Evolutionary conservation across 148 eudicot genomes (phyloP).

Genomic region (Nepenthes mirabilis): DNA sequence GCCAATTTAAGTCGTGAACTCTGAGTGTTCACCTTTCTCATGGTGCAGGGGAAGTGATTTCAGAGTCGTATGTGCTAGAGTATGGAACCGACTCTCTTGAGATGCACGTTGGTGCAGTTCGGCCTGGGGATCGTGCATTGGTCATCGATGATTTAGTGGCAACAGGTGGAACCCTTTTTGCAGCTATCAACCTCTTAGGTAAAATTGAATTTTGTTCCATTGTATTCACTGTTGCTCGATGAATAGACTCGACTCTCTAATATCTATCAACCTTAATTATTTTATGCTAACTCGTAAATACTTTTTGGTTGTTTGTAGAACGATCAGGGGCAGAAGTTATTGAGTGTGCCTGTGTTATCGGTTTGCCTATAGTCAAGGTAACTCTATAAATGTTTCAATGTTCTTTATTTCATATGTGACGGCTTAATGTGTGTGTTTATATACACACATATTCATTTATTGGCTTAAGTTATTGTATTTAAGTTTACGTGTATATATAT

Average conservation of each 20-base stretch:
- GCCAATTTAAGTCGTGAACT: too few species aligned
- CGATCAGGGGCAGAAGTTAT: constrained; percentile 55
- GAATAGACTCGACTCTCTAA: too few species aligned
- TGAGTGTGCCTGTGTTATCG: constrained; percentile 84
- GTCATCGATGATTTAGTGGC: constrained; percentile 90
- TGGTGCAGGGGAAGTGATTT: constrained; percentile 56
- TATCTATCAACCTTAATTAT: not conserved
- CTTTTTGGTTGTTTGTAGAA: constrained; percentile 21
- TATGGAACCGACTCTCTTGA: constrained; percentile 83
- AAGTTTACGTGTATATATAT: too few species aligned
- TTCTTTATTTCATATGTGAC: not conserved
- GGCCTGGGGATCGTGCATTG: constrained; percentile 70
- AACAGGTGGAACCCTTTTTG: constrained; percentile 85
- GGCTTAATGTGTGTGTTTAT: too few species aligned
- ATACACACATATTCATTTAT: too few species aligned
- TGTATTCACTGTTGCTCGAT: not conserved
- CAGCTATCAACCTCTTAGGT: constrained; percentile 83
- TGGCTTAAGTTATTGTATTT: too few species aligned
- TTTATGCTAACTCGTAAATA: not conserved
- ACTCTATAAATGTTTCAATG: not conserved
- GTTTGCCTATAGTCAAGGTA: constrained; percentile 71
- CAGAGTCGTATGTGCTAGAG: constrained; percentile 73
- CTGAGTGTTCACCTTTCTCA: too few species aligned
- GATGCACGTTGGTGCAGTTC: constrained; percentile 80
- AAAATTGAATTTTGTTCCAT: not conserved